Evolutionary conservation across 306 rosid species (phyloP).

Genomic region (Alnus glutinosa): DNA sequence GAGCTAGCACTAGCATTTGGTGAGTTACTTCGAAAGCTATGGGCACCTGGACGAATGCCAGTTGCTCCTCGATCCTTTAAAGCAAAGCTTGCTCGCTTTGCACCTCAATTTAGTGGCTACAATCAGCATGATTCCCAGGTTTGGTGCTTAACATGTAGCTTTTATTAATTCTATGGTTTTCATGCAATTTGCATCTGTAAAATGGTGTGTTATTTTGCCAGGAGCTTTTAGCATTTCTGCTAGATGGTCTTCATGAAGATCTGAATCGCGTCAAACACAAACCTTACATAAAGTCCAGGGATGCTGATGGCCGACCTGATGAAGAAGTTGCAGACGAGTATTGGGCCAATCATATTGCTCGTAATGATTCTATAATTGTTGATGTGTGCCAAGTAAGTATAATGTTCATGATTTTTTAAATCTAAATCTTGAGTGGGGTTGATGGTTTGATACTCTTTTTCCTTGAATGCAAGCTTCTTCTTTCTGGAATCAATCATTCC

Average conservation of each 20-base stretch:
- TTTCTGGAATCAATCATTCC: not conserved
- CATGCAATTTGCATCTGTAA: conserved; percentile 27
- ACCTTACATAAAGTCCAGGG: conserved; percentile 91
- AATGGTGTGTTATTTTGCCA: conserved; percentile 43
- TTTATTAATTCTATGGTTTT: conserved; percentile 6
- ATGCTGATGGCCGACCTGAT: conserved; percentile 98
- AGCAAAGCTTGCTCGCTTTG: conserved; percentile 95
- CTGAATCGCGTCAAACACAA: conserved; percentile 92
- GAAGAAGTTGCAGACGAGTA: conserved; percentile 98
- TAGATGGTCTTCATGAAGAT: conserved; percentile 99
- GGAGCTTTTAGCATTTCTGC: conserved; percentile 97
- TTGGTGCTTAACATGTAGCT: conserved; percentile 26
- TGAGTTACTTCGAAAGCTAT: conserved; percentile 87
- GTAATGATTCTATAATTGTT: conserved; percentile 95
- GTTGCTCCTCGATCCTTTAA: conserved; percentile 95
- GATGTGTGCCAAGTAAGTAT: conserved; percentile 95
- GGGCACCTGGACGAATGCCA: conserved; percentile 97
- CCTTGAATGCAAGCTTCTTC: not conserved
- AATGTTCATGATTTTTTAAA: conserved; percentile 7
- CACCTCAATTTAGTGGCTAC: conserved; percentile 98
- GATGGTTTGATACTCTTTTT: conserved; percentile 18
- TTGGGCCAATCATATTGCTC: conserved; percentile 98
- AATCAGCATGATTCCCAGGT: conserved; percentile 99
- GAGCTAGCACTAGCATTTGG: conserved; percentile 97
- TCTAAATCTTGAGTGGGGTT: conserved; percentile 3